Percentiles rank a stretch among this genome's conserved stretches.
Evolutionary conservation across 2,329 filamentous ascomycete species (phyloP).

Genomic region (Neonectria sp.): DNA sequence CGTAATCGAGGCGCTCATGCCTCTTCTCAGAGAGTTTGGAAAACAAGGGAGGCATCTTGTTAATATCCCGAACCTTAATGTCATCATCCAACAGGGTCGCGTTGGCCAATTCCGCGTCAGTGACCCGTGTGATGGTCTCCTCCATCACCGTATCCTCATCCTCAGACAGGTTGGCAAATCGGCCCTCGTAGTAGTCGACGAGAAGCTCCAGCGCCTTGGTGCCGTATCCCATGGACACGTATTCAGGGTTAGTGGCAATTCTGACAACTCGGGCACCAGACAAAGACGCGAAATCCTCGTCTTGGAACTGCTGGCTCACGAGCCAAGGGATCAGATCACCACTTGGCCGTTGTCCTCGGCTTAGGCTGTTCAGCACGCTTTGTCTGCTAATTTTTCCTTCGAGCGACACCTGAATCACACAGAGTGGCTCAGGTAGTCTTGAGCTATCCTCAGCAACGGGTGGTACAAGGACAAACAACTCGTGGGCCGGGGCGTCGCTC

Average conservation of each 20-base stretch:
- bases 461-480: slow-evolving; percentile 93
- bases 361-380: slow-evolving; percentile 91
- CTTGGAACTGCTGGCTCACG: slow-evolving; percentile 97
- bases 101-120: slow-evolving; percentile 84
- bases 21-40: slow-evolving; percentile 87
- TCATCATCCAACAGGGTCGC: slow-evolving; percentile 87
- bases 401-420: slow-evolving; percentile 93
- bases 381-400: slow-evolving; percentile 96
- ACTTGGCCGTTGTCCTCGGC: slow-evolving; percentile 88
- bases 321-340: slow-evolving; percentile 98
- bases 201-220: slow-evolving; percentile 90
- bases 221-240: slow-evolving; percentile 93
- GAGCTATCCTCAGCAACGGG: slow-evolving; percentile 84
- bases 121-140: slow-evolving; percentile 81
- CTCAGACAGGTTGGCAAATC: slow-evolving; percentile 89
- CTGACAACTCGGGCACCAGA: slow-evolving; percentile 94
- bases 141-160: slow-evolving; percentile 68
- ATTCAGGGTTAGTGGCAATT: slow-evolving; percentile 97
- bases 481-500: slow-evolving; percentile 97
- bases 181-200: slow-evolving; percentile 94
- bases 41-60: slow-evolving; percentile 93
- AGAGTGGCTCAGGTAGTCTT: slow-evolving; percentile 91
- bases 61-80: slow-evolving; percentile 90
- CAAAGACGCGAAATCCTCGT: slow-evolving; percentile 94
- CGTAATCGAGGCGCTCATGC: slow-evolving; percentile 87